Evolutionary conservation across 2,329 filamentous ascomycete genomes (phyloP).

Genomic region (Pseudogymnoascus sp.): DNA sequence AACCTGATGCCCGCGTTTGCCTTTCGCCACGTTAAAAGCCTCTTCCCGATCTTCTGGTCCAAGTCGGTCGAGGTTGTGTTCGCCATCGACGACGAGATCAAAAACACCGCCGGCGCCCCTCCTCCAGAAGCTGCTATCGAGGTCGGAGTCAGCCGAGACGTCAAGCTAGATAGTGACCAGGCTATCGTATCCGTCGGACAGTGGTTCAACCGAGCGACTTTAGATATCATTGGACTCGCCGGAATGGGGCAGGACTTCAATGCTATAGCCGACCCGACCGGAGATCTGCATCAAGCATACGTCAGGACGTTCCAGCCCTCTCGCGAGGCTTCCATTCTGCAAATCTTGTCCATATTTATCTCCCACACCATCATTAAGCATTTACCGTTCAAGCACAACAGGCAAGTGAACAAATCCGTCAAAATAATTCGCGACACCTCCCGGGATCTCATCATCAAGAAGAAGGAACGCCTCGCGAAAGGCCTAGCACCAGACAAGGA

Average conservation of each 20-base stretch:
- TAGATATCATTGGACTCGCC: slow-evolving; percentile 69
- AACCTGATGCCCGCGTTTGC: slow-evolving; percentile 74
- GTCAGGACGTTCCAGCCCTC: slow-evolving; percentile 45
- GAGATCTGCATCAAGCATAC: slow-evolving; percentile 52
- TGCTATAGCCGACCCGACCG: slow-evolving; percentile 53
- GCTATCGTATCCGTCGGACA: slow-evolving; percentile 47
- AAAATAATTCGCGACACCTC: slow-evolving; percentile 57
- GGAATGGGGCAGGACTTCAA: slow-evolving; percentile 66
- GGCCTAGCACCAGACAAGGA: slow-evolving; percentile 50
- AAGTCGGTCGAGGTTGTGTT: slow-evolving; percentile 63
- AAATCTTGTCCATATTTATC: slow-evolving; percentile 53
- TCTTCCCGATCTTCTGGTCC: slow-evolving; percentile 77
- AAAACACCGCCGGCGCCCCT: slow-evolving; percentile 31
- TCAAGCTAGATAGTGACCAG: slow-evolving; percentile 17
- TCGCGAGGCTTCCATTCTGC: slow-evolving; percentile 45
- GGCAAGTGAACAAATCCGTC: slow-evolving; percentile 49
- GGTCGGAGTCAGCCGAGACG: background rate
- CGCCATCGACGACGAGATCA: slow-evolving; percentile 48
- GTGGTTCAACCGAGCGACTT: slow-evolving; percentile 60
- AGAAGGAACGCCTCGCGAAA: slow-evolving; percentile 49
- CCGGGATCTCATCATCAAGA: slow-evolving; percentile 59
- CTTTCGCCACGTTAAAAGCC: slow-evolving; percentile 76
- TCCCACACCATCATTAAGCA: slow-evolving; percentile 51
- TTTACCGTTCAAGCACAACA: slow-evolving; percentile 65
- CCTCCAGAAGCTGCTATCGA: slow-evolving; percentile 25